Evolutionary conservation across 2,329 filamentous ascomycete species (phyloP).

Genomic region (Leptographium lundbergii): DNA sequence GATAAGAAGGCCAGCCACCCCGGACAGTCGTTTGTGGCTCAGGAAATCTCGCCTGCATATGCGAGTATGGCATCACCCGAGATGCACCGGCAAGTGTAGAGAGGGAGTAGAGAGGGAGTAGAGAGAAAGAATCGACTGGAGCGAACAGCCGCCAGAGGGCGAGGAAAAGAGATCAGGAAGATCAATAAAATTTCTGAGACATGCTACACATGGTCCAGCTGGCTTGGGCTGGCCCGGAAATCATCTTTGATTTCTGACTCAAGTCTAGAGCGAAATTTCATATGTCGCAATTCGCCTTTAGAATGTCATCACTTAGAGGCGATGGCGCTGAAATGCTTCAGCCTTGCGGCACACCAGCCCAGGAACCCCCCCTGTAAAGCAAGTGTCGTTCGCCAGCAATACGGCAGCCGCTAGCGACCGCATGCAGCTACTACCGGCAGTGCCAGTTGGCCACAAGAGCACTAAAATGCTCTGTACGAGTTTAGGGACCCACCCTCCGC

Average conservation of each 20-base stretch:
- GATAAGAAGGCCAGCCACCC: too few relatives aligned
- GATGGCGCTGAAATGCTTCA: not conserved
- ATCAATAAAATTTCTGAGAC: too few relatives aligned
- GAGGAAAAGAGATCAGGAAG: not conserved
- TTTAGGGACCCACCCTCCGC: not conserved
- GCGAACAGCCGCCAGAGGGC: not conserved
- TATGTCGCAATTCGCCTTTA: not conserved
- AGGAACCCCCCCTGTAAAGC: not conserved
- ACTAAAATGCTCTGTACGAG: not conserved
- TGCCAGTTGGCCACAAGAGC: not conserved
- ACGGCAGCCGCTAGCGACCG: not conserved
- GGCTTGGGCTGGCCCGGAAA: not conserved
- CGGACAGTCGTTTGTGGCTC: not conserved
- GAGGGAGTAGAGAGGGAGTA: not conserved
- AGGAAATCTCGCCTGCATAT: not conserved
- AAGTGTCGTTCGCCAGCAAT: not conserved
- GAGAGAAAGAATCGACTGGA: not conserved
- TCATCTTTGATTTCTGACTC: not conserved
- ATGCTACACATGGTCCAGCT: too few relatives aligned
- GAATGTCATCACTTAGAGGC: not conserved
- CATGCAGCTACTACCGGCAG: not conserved
- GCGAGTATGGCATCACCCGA: not conserved
- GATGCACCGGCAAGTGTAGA: not conserved
- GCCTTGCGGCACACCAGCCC: not conserved
- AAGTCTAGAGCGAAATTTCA: not conserved